Conservation (phyloP, 495 filamentous ascomycete genomes). For the Trichoderma reesei region DNA sequence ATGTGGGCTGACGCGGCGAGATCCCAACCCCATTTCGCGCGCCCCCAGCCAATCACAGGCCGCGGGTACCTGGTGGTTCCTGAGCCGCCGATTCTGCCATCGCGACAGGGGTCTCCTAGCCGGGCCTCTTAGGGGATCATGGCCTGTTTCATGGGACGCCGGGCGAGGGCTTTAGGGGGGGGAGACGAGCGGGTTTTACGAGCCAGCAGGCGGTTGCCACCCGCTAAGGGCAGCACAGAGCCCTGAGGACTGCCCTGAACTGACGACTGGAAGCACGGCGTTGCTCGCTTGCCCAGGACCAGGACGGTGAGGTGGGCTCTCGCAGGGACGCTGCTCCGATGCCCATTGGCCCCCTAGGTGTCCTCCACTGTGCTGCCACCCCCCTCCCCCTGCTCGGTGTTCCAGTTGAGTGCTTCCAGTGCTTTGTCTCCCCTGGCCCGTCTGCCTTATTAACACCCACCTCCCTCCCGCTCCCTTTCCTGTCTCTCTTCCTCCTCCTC, state of each 20-base stretch:
- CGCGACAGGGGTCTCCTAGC: neutral
- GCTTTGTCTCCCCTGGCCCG: neutral
- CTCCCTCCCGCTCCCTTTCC: neutral
- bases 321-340: slow-evolving; percentile 19
- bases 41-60: neutral
- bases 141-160: neutral
- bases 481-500: slow-evolving; percentile 1
- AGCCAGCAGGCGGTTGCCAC: neutral
- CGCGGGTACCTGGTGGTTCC: slow-evolving; percentile 6
- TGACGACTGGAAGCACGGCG: slow-evolving; percentile 18
- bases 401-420: neutral
- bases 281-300: slow-evolving; percentile 31
- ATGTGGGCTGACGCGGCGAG: slow-evolving; percentile 5
- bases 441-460: neutral
- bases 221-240: no score
- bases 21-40: neutral
- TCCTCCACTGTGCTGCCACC: no score
- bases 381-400: neutral
- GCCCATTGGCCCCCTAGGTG: neutral
- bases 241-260: no score
- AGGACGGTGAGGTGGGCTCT: slow-evolving; percentile 52
- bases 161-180: neutral
- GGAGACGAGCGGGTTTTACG: neutral
- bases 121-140: no score
- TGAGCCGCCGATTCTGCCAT: neutral